Base-by-base conservation (phyloP, 257 asterid genomes). In the Jacaranda copaia region DNA sequence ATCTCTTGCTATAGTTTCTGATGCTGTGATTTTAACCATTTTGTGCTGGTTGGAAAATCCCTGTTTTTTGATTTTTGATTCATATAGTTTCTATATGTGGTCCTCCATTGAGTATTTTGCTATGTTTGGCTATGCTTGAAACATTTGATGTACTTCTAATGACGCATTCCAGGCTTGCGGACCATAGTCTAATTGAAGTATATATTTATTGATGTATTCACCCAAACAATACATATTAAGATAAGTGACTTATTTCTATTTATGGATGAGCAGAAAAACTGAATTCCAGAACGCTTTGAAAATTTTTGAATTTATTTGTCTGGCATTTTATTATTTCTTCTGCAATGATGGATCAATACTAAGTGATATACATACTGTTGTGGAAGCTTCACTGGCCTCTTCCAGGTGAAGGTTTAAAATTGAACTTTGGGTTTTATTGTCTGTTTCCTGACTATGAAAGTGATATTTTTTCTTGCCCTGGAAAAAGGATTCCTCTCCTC, bases 1-100 rank as follows among this genome's bases (percentile, higher is more conserved):
- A 73, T 80, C 78, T 76, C 55, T 53, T 78, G 57, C 73, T 39
- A 43, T 82, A 36, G 45, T 74, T 80, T 38, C 69, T 68, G 39
- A 14, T 20, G n/a, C 25, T 68, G 2, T 45, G 42, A 16, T 57
- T 69, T 77, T 57, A 39, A 79, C 42, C 46, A 20, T 55, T 59
- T 38, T 56, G 15, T 66, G 62, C 68, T 73, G 58, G 42, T 40
- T 77, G 65, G n/a, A 5, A 19, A 76, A 56, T 77, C 20, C 48
- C 39, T 39, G 5, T 4, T 19, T 1, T 59, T 12, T 42, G 12
- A 42, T 70, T 58, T 62, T 19, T 46, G 64, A 64, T 63, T 48
- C 56, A 73, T 62, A 38, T 18, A 42, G 55, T 72, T 61, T 48
- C 18, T 6, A 4, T 46, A 43, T 67, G 61, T 12, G 15, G 36